Percentiles rank a stretch among this genome's conserved stretches.
Conservation (phyloP, 1,139 yeast species). For the Geotrichum histeridarum region DNA sequence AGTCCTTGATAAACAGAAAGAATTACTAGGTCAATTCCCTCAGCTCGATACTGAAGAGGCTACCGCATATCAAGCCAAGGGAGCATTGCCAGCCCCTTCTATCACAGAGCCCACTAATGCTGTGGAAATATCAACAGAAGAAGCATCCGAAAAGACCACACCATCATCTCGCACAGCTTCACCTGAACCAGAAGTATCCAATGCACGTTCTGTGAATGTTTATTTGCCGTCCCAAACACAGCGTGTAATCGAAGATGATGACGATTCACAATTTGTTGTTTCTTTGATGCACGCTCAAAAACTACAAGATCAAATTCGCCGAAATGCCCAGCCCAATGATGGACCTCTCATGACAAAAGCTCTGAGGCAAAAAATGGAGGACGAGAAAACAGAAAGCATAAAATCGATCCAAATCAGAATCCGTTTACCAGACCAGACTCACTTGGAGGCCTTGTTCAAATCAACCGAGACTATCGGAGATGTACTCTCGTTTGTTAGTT, state of each 20-base stretch:
- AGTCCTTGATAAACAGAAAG: slow-evolving; percentile 23
- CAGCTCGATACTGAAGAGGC: not conserved
- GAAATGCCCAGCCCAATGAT: slow-evolving; percentile 25
- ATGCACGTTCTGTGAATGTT: slow-evolving; percentile 23
- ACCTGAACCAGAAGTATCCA: slow-evolving; percentile 2
- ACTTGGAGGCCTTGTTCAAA: slow-evolving; percentile 32
- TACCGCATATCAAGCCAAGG: not conserved
- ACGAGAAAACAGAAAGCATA: slow-evolving; percentile 25
- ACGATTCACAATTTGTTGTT: slow-evolving; percentile 20
- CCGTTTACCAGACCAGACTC: slow-evolving; percentile 36
- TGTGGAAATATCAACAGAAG: not conserved
- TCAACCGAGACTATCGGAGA: slow-evolving; percentile 30
- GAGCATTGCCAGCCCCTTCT: not conserved
- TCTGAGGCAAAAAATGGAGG: slow-evolving; percentile 29
- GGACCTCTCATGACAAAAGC: slow-evolving; percentile 34
- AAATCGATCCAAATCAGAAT: slow-evolving; percentile 26
- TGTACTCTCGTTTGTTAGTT: slow-evolving; percentile 30
- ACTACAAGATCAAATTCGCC: slow-evolving; percentile 24
- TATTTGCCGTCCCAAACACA: slow-evolving; percentile 23
- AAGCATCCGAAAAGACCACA: not conserved
- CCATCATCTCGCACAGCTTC: not conserved
- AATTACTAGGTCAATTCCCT: slow-evolving; percentile 14
- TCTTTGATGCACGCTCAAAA: slow-evolving; percentile 17
- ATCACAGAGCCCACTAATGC: not conserved
- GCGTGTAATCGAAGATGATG: slow-evolving; percentile 24